These are phyloP conservation scores for Phoma sp. DNA, from an alignment of 2,329 filamentous ascomycete species.

Conservation along the genomic window DNA sequence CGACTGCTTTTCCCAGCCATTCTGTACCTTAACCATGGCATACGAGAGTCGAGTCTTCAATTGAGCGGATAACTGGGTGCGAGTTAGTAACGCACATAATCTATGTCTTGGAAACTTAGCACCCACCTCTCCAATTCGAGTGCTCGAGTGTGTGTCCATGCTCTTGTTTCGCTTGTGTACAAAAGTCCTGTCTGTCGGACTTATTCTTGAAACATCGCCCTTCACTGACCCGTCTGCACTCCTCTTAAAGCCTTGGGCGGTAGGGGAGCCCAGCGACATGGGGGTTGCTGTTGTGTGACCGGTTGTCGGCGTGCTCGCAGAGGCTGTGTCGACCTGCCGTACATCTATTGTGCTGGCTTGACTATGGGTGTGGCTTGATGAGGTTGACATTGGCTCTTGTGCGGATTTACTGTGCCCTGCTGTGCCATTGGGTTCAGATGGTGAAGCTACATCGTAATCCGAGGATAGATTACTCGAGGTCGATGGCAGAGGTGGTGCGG, in stretches of 20 bases:
- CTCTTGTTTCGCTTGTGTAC: slow-evolving; percentile 77
- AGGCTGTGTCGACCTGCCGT: slow-evolving; percentile 34
- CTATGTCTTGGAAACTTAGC: slow-evolving; percentile 3
- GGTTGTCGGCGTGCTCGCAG: slow-evolving; percentile 35
- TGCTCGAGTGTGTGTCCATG: slow-evolving; percentile 68
- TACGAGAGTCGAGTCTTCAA: slow-evolving; percentile 87
- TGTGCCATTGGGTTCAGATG: slow-evolving; percentile 34
- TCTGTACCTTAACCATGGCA: slow-evolving; percentile 88
- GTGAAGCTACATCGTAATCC: slow-evolving; percentile 41
- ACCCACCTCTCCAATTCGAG: slow-evolving; percentile 78
- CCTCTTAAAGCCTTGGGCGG: slow-evolving; percentile 68
- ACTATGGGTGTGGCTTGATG: slow-evolving; percentile 62
- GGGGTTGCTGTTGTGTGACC: slow-evolving; percentile 49
- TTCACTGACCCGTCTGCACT: slow-evolving; percentile 78
- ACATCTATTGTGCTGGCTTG: slow-evolving; percentile 25
- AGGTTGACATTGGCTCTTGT: slow-evolving; percentile 25
- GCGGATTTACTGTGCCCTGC: slow-evolving; percentile 55
- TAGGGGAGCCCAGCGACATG: slow-evolving; percentile 52
- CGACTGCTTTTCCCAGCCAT: slow-evolving; percentile 83
- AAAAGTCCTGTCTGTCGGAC: slow-evolving; percentile 26
- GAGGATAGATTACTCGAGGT: slow-evolving; percentile 30
- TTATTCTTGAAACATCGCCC: slow-evolving; percentile 33
- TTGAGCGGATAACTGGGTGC: slow-evolving; percentile 73
- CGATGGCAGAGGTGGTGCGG: slow-evolving; percentile 43
- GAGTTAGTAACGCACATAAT: slow-evolving; percentile 34